These are phyloP conservation scores for Babesia divergens DNA, from an alignment of 169 alveolate species.

Conservation along the genomic window DNA sequence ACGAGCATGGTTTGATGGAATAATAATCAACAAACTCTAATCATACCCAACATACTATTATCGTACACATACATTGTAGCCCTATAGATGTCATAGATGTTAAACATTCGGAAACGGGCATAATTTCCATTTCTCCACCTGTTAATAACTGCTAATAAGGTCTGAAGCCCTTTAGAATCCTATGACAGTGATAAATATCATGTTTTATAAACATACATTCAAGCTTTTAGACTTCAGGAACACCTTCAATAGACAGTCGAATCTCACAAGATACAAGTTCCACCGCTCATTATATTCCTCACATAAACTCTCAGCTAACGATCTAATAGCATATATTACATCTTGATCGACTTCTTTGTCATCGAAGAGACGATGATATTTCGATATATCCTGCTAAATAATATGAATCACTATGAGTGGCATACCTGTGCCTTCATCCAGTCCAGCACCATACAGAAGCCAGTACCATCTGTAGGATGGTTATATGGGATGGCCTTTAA, in stretches of 20 bases:
- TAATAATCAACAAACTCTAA: too few species aligned
- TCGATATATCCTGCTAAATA: not conserved
- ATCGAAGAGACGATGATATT: not conserved
- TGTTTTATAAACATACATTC: not conserved
- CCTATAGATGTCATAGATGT: constrained; percentile 20
- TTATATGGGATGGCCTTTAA: too few species aligned
- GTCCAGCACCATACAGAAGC: too few species aligned
- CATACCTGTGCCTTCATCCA: not conserved
- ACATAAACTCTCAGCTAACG: not conserved
- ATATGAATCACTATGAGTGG: not conserved
- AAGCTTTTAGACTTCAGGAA: not conserved
- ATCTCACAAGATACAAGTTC: not conserved
- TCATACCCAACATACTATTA: too few species aligned
- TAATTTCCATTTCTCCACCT: constrained; percentile 12
- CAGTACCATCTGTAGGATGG: too few species aligned
- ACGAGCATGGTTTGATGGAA: too few species aligned
- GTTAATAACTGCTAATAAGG: not conserved
- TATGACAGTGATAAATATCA: not conserved
- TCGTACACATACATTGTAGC: constrained; percentile 13
- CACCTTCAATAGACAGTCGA: not conserved
- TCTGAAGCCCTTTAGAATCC: not conserved
- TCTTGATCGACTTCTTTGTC: not conserved
- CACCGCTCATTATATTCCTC: constrained; percentile 9
- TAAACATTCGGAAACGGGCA: not conserved
- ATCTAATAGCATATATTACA: not conserved